Base-by-base conservation (phyloP, 148 eudicot genomes). In the Vaccinium corymbosum region DNA sequence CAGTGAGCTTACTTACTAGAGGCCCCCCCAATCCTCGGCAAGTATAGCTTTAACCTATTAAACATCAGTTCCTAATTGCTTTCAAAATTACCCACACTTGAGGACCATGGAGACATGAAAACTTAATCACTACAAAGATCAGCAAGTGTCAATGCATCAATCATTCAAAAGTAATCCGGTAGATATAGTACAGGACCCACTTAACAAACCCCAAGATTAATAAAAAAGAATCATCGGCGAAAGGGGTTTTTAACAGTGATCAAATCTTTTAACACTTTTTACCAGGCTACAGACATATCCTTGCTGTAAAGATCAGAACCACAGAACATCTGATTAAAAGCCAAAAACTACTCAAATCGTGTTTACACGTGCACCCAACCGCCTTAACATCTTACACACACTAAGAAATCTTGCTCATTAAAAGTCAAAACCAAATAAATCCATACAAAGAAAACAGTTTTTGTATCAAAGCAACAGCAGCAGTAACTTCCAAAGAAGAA, bases 361-460 rank as follows among this genome's bases (percentile, higher is more conserved):
- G 35, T 66, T 42, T 25, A 49, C 82, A 79, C 81, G 81, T 80
- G 82, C 82, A 57, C 27, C 71, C 71, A 19, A 19, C 29, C 6
- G 25, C 35, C 68, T 38, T 61, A 57, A 59, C 61, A 51, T n/a
- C 32, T 59, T 19, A 25, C 64, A 53, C 20, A 73, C 3, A 16
- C 52, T 74, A 7, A 16, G 12, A 42, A 74, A 7, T 50, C 64
- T 49, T 55, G 15, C 46, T 10, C 42, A 35, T 56, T n/a, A 59
- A 2, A 59, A 80, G 82, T 55, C 71, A 80, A 80, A 59, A 59
- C 48, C 56, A 81, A 19, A 48, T 22, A 81, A 80, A 68, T 27
- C 71, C 59, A 68, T 2, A 38, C 16, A 8, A 15, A 20, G 4
- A 17, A 12, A 51, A 46, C 61, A 15, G 56, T 50, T 68, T 68